Evolutionary conservation across 192 early-diverging fungal genomes (phyloP), one percentile per base, ranked within the genome.

Genomic region (Backusella tarrabulga): DNA sequence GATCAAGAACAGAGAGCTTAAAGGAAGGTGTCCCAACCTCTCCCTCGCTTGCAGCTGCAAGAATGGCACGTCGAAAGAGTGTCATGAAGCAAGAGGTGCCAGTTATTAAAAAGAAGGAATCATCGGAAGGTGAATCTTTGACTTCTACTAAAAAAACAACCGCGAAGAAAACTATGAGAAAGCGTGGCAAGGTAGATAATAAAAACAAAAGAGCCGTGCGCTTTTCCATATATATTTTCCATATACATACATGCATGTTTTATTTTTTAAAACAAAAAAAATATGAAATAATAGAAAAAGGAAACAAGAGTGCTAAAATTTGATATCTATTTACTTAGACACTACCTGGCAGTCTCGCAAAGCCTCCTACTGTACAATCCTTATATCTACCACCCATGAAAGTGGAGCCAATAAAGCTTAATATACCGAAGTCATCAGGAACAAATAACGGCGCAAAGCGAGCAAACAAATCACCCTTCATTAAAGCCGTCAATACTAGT

Each of bases 351-450:
- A 82, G 50, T 72, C 50, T 82, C 2, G 80, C 77, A 6, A 75
- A 82, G 34, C 76, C 73, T 2, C 80, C 80, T 7, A 70, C 34
- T 12, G 41, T 72, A 7, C 68, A 82, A 72, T 29, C 79, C 2
- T 44, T 80, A 29, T 5, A 50, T 15, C 42, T 82, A 21, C 80
- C 80, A 34, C 80, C 80, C 0, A 82, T 82, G 80, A 82, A 82
- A n/a, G 56, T 82, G 4, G 76, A 82, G 8, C 80, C 80, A 1
- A 78, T 82, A 11, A 68, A 75, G 21, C 36, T 79, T n/a, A 79
- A 46, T 41, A 71, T 79, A 29, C 77, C 77, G 11, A 36, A 69
- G 34, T 8, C 35, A 38, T 69, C 76, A 21, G 46, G 46, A 50
- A 4, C 41, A 41, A 35, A 38, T 6, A 44, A 72, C 7, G 38